Evolutionary conservation across 2,329 filamentous ascomycete species (phyloP).

Genomic region (Sordariomycetes sp.): DNA sequence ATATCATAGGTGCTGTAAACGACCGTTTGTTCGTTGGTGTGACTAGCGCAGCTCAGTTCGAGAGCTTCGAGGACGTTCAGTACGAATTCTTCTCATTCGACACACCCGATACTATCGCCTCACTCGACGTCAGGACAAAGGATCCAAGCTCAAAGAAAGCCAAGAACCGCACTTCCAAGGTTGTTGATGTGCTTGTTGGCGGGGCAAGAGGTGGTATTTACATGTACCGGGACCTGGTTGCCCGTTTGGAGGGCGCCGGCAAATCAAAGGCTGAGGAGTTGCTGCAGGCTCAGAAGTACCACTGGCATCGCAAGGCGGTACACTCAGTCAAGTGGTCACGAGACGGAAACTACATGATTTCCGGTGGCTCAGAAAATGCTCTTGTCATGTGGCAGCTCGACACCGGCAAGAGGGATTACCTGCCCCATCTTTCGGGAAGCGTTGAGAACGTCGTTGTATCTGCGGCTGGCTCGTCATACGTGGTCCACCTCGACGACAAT

Average conservation of each 20-base stretch:
- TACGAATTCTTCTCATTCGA: conserved; percentile 53
- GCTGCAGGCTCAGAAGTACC: conserved; percentile 56
- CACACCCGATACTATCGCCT: conserved; percentile 54
- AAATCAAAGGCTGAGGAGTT: conserved; percentile 32
- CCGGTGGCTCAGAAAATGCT: conserved; percentile 82
- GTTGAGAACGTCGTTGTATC: conserved; percentile 83
- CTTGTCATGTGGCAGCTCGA: conserved; percentile 91
- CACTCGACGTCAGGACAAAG: conserved; percentile 50
- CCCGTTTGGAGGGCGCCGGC: conserved; percentile 39
- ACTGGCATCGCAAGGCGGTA: conserved; percentile 87
- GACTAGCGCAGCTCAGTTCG: conserved; percentile 11
- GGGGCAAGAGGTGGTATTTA: conserved; percentile 68
- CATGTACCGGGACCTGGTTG: conserved; percentile 68
- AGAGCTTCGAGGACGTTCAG: conserved; percentile 17
- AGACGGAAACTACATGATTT: conserved; percentile 91
- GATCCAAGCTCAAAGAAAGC: conserved; percentile 7
- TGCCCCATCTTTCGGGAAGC: conserved; percentile 82
- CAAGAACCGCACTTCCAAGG: conserved; percentile 12
- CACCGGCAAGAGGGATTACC: conserved; percentile 69
- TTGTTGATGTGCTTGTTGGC: conserved; percentile 71
- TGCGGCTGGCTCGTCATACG: conserved; percentile 69
- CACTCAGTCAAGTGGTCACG: conserved; percentile 82
- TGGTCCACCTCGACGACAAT: conserved; percentile 81
- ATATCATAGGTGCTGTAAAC: conserved; percentile 37
- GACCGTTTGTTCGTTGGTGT: conserved; percentile 26